Base-by-base conservation (phyloP, 2,329 filamentous ascomycete genomes). In the Phyllosticta ampelicida region DNA sequence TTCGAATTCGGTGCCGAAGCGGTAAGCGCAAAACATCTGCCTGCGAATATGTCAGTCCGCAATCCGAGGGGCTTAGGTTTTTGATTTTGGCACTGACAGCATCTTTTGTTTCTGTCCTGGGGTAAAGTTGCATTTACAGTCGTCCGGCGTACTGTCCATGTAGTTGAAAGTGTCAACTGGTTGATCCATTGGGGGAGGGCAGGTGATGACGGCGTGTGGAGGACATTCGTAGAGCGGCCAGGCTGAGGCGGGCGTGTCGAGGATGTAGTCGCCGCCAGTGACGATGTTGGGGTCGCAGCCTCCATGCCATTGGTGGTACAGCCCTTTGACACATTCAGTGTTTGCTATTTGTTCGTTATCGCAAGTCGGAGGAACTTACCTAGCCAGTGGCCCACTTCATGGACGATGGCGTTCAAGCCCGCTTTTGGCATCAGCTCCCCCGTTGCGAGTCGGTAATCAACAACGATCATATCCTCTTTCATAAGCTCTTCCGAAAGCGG, bases 361-460 rank as follows among this genome's bases (percentile, higher is more conserved):
- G 3, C 4, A 8, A 26, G 8, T 3, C 23, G 23, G 4, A 8
- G 8, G 23, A 67, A 54, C 11, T 64, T 61, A 21, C 69, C 69
- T 19, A 71, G 56, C 66, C 65, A 70, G 60, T 71, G 69, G 19
- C 69, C 69, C 48, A 66, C 61, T 62, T 70, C 69, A 61, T 71
- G 69, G 21, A 63, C 65, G 11, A 64, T 56, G 1, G 67, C 68
- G 56, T 64, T 62, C 30, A 66, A 65, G 16, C 26, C 28, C 36
- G 28, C 48, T 21, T 28, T 49, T 20, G 36, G 20, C 36, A 44
- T 44, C 13, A 44, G 36, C 36, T 44, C 36, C 13, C 36, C 36
- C 13, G 36, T 44, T 16, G 13, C 13, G 36, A 44, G 8, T 16
- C 36, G 36, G 13, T 44, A 44, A 16, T 44, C 36, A 1, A 44